These are phyloP conservation scores for Taphrina confusa DNA, from an alignment of 1,139 yeast species.

Conservation along the genomic window DNA sequence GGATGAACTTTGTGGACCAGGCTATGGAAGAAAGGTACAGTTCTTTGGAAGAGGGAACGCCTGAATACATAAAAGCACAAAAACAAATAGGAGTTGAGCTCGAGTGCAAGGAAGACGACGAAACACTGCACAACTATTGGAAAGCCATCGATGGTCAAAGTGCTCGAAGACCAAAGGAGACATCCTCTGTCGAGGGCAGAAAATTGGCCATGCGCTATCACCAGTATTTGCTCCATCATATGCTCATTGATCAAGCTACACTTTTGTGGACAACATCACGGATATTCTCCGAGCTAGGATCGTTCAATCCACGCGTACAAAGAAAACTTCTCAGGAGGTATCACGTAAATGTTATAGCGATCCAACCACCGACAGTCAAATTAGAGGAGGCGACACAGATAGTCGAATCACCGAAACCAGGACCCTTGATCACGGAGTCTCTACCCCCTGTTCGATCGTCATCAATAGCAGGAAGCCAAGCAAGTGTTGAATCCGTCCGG, in stretches of 20 bases:
- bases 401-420: no score
- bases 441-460: no score
- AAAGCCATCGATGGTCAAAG: not conserved
- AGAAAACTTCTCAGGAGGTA: not conserved
- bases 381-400: not conserved
- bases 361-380: not conserved
- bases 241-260: conserved; percentile 1
- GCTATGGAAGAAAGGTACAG: not conserved
- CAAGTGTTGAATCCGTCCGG: no score
- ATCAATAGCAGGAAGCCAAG: no score
- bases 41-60: not conserved
- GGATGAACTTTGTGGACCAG: conserved; percentile 3
- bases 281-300: not conserved
- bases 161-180: not conserved
- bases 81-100: not conserved
- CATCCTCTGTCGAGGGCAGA: not conserved
- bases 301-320: not conserved
- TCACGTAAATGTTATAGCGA: not conserved
- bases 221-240: conserved; percentile 4
- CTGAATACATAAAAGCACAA: not conserved
- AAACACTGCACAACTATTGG: not conserved
- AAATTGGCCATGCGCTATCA: not conserved
- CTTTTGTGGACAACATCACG: conserved; percentile 1
- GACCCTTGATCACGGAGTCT: no score
- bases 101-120: not conserved